phyloP scores from a whole-genome alignment of 345 rosid species.

The Euphorbia lathyris region DNA sequence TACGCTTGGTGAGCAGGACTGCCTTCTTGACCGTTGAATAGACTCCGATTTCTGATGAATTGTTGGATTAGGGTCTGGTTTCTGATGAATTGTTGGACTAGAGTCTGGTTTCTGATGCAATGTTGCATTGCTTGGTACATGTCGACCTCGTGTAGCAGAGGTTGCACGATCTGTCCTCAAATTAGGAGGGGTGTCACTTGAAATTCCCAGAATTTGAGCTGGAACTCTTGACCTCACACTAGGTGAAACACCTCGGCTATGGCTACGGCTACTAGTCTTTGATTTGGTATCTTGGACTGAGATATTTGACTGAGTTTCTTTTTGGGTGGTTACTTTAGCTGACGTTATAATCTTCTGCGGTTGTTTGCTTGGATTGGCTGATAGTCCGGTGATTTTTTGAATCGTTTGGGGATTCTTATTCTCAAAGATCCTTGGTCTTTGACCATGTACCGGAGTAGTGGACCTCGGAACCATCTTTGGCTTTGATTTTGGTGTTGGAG shows the following conservation, averaged over 20 bases:
- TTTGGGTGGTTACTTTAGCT: constrained; percentile 5
- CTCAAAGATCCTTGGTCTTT: constrained; percentile 20
- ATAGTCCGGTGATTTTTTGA: constrained; percentile 14
- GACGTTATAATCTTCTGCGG: background rate
- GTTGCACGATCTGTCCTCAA: constrained; percentile 32
- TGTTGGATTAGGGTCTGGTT: constrained; percentile 8
- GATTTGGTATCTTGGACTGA: constrained; percentile 22
- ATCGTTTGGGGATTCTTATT: constrained; percentile 14
- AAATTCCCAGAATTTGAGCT: constrained; percentile 28
- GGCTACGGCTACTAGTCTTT: too few species aligned
- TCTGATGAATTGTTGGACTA: background rate
- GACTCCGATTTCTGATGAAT: constrained; percentile 19
- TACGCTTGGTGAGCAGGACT: constrained; percentile 47
- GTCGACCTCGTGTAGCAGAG: constrained; percentile 42
- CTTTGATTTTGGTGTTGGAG: constrained; percentile 29
- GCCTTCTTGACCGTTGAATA: constrained; percentile 26
- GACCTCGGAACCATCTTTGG: constrained; percentile 31
- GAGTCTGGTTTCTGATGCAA: constrained; percentile 19
- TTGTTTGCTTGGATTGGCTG: constrained; percentile 7
- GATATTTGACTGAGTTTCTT: constrained; percentile 10
- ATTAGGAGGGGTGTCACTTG: constrained; percentile 39
- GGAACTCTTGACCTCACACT: constrained; percentile 28
- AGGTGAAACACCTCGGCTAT: constrained; percentile 39
- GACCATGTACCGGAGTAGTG: constrained; percentile 15
- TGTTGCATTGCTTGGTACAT: constrained; percentile 1